Percentiles rank a stretch among this genome's conserved stretches.
phyloP scores from a whole-genome alignment of 1,284 basidiomycete genomes.

The Trametes versicolor region DNA sequence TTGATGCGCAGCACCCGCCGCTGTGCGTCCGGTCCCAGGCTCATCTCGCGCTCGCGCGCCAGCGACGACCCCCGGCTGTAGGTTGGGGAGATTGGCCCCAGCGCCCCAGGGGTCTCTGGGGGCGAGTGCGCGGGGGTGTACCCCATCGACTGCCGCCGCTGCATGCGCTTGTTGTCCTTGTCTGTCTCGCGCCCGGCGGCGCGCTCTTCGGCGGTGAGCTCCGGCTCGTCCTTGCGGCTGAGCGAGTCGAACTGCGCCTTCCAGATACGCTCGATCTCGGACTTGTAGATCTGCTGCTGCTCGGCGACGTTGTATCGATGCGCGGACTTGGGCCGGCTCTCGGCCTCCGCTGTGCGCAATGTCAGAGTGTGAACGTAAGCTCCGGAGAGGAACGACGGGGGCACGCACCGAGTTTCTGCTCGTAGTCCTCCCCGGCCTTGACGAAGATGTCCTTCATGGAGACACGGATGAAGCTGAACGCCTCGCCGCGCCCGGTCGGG shows the following conservation, averaged over 20 bases:
- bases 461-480: constrained; percentile 96
- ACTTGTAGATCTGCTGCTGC: constrained; percentile 96
- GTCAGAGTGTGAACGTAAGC: not conserved
- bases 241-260: constrained; percentile 89
- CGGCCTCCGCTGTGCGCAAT: constrained; percentile 77
- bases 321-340: constrained; percentile 87
- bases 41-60: constrained; percentile 70
- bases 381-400: not conserved
- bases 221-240: constrained; percentile 85
- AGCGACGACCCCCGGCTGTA: constrained; percentile 79
- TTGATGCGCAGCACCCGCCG: constrained; percentile 86
- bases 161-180: constrained; percentile 36
- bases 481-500: constrained; percentile 94
- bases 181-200: constrained; percentile 40
- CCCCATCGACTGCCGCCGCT: constrained; percentile 40
- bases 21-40: constrained; percentile 61
- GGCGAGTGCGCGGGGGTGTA: constrained; percentile 54
- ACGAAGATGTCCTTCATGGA: constrained; percentile 99
- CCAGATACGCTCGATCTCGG: constrained; percentile 98
- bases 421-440: constrained; percentile 94
- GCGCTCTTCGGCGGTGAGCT: constrained; percentile 62
- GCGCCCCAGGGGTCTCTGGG: constrained; percentile 40
- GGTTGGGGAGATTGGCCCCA: constrained; percentile 60
- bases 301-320: constrained; percentile 96
- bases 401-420: constrained; percentile 83